A percentile compares a stretch with the other conserved stretches of the same genome.
Evolutionary conservation across 495 filamentous ascomycete genomes (phyloP).

Genomic region (Xylaria castorea): DNA sequence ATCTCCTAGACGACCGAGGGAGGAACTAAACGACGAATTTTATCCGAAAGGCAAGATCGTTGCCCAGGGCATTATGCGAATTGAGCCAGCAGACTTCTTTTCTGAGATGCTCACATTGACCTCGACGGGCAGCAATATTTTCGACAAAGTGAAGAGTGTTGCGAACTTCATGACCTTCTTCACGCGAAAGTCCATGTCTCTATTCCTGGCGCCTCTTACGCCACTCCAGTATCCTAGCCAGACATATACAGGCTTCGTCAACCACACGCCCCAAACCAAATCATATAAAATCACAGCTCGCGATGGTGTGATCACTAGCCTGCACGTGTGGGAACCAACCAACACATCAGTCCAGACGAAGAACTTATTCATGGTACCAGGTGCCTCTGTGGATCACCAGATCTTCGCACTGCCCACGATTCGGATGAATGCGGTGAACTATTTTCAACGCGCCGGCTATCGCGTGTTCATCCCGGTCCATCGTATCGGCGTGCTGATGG

Average conservation of each 20-base stretch:
- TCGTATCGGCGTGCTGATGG: constrained; percentile 63
- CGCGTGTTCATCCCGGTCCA: constrained; percentile 64
- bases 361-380: constrained; percentile 67
- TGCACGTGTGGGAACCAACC: constrained; percentile 64
- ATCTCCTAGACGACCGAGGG: constrained; percentile 25
- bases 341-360: constrained; percentile 42
- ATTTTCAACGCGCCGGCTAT: constrained; percentile 66
- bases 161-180: constrained; percentile 64
- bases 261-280: constrained; percentile 50
- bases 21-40: constrained; percentile 46
- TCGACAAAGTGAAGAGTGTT: constrained; percentile 51
- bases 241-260: constrained; percentile 55
- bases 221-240: constrained; percentile 60
- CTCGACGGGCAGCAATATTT: constrained; percentile 53
- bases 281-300: constrained; percentile 51
- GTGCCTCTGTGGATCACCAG: constrained; percentile 67
- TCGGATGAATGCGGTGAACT: constrained; percentile 68
- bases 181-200: constrained; percentile 56
- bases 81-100: constrained; percentile 61
- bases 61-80: constrained; percentile 66
- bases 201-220: constrained; percentile 63
- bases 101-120: constrained; percentile 64
- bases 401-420: constrained; percentile 71
- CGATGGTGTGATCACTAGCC: constrained; percentile 60
- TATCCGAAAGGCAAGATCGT: constrained; percentile 51